Conservation (phyloP, 768 basidiomycete genomes). For the Fomitopsis pulvina region DNA sequence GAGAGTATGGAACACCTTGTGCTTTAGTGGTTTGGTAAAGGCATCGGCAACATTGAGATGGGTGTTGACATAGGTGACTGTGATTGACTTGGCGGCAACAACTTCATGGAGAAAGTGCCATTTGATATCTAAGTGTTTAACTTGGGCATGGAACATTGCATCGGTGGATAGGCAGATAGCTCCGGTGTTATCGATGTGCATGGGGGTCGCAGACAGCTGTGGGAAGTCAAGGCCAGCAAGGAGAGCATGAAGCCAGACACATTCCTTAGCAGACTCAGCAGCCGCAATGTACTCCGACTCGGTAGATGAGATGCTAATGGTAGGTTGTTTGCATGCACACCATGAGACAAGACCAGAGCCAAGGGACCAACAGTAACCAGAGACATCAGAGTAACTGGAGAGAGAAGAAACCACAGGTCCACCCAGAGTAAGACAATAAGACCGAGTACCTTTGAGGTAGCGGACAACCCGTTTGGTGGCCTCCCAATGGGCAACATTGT, state of each 20-base stretch:
- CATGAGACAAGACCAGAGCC: constrained; percentile 21
- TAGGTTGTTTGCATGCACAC: constrained; percentile 23
- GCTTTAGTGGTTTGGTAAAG: no score
- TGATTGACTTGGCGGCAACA: constrained; percentile 21
- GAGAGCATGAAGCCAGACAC: constrained; percentile 21
- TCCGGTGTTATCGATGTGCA: constrained; percentile 30
- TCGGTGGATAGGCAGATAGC: constrained; percentile 25
- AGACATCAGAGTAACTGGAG: constrained; percentile 21
- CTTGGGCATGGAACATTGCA: constrained; percentile 21
- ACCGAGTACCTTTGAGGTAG: constrained; percentile 18
- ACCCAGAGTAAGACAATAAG: constrained; percentile 9
- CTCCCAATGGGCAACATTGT: constrained; percentile 15
- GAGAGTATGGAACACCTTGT: no score
- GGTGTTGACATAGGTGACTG: constrained; percentile 26
- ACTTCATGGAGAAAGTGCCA: constrained; percentile 33
- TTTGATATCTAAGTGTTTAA: constrained; percentile 38
- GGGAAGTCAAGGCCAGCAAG: constrained; percentile 17
- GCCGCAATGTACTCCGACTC: constrained; percentile 31
- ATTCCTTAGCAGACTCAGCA: constrained; percentile 21
- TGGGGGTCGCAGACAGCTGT: constrained; percentile 10
- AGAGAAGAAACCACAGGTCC: constrained; percentile 2
- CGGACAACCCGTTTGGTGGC: constrained; percentile 19
- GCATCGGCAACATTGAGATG: no score
- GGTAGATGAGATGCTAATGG: constrained; percentile 23
- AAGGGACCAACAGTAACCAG: constrained; percentile 25